Evolutionary conservation across 768 basidiomycete genomes (phyloP).

Genomic region (Kwoniella botswanensis): DNA sequence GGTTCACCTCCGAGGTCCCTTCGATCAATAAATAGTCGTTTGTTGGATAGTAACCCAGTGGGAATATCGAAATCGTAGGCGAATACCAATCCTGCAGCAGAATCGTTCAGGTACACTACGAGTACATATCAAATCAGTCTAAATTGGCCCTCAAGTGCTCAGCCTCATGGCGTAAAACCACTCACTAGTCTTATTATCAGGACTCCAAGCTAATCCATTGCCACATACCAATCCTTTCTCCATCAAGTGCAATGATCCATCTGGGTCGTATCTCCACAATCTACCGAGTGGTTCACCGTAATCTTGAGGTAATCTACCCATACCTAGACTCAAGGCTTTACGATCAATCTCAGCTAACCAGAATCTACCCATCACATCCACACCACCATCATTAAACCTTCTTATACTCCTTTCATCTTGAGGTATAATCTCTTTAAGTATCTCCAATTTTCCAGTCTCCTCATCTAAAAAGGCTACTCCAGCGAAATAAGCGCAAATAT

Average conservation of each 20-base stretch:
- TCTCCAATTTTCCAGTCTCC: slow-evolving; percentile 26
- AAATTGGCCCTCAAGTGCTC: too few relatives aligned
- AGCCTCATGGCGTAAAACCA: neutral
- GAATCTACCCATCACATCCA: slow-evolving; percentile 29
- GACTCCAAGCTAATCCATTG: slow-evolving; percentile 36
- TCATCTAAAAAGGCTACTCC: slow-evolving; percentile 33
- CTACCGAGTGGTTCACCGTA: slow-evolving; percentile 29
- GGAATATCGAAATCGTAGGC: slow-evolving; percentile 38
- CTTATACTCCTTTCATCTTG: slow-evolving; percentile 24
- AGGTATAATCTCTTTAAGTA: slow-evolving; percentile 36
- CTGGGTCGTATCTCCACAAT: slow-evolving; percentile 31
- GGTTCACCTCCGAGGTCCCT: slow-evolving; percentile 29
- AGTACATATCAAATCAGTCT: too few relatives aligned
- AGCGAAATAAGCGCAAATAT: slow-evolving; percentile 33
- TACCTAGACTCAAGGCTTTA: slow-evolving; percentile 26
- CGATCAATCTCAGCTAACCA: slow-evolving; percentile 38
- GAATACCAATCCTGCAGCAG: slow-evolving; percentile 28
- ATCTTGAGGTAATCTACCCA: slow-evolving; percentile 21
- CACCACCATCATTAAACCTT: slow-evolving; percentile 36
- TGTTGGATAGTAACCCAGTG: slow-evolving; percentile 26
- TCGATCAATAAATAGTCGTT: slow-evolving; percentile 31
- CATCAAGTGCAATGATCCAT: slow-evolving; percentile 33
- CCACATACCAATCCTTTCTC: slow-evolving; percentile 35
- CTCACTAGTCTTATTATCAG: slow-evolving; percentile 34
- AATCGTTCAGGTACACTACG: slow-evolving; percentile 37